Conservation (phyloP, 768 basidiomycete genomes). For the Boletellus ananas region DNA sequence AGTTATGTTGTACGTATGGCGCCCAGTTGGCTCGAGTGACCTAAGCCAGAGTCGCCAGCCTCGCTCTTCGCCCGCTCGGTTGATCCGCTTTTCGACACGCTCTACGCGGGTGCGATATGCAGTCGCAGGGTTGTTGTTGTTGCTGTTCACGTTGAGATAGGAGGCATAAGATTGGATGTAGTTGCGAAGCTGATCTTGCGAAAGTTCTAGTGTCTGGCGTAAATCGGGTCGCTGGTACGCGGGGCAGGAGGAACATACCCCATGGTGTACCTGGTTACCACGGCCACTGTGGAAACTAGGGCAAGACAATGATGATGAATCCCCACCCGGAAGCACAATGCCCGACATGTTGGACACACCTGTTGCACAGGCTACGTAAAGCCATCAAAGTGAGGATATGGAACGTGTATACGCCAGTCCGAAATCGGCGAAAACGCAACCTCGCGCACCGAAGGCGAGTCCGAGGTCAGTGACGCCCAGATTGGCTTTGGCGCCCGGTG, state of each 20-base stretch:
- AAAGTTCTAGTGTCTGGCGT: constrained; percentile 21
- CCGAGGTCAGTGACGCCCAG: neutral
- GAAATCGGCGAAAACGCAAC: too few species aligned
- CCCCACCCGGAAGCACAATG: too few species aligned
- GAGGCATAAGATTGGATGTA: constrained; percentile 43
- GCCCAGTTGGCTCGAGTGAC: constrained; percentile 22
- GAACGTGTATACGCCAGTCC: neutral
- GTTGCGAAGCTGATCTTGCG: constrained; percentile 32
- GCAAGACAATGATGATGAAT: too few species aligned
- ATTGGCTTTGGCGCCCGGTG: constrained; percentile 5
- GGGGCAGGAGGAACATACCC: neutral
- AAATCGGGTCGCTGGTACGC: neutral
- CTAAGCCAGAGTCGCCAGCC: constrained; percentile 39
- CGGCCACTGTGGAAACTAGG: constrained; percentile 14
- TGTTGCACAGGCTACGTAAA: neutral
- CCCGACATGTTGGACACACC: neutral
- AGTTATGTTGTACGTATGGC: constrained; percentile 26
- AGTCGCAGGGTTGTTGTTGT: constrained; percentile 37
- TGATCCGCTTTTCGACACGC: constrained; percentile 37
- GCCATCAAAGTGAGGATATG: too few species aligned
- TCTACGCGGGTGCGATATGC: constrained; percentile 50
- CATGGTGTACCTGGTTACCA: constrained; percentile 15
- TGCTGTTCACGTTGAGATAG: constrained; percentile 39
- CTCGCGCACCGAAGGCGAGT: neutral
- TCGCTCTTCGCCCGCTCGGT: constrained; percentile 26